Conservation (phyloP, 306 rosid genomes). For the Dalbergia cochinchinensis region DNA sequence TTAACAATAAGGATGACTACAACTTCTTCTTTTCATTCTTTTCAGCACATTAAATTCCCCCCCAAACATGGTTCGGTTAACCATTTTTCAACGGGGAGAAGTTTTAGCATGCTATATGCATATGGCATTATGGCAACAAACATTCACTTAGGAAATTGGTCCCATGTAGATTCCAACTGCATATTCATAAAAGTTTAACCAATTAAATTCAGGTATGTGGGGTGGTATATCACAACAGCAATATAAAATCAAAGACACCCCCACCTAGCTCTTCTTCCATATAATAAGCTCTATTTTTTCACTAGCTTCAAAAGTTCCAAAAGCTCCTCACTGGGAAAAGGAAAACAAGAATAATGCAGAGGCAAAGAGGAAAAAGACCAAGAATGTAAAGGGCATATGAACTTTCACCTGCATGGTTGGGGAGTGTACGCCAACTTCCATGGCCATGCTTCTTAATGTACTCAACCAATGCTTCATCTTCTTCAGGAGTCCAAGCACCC, state of each 20-base stretch:
- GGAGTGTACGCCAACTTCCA: constrained; percentile 58
- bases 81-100: background rate
- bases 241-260: background rate
- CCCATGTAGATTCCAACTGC: background rate
- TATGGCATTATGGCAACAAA: background rate
- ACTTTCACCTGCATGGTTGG: constrained; percentile 50
- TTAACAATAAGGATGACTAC: background rate
- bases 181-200: background rate
- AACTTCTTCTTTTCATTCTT: background rate
- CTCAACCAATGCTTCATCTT: constrained; percentile 51
- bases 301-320: constrained; percentile 5
- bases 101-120: background rate
- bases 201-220: background rate
- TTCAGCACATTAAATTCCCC: background rate
- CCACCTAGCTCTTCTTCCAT: background rate
- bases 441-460: constrained; percentile 54
- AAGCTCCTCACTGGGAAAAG: background rate
- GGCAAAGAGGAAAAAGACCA: background rate
- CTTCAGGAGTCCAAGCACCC: constrained; percentile 62
- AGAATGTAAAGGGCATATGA: background rate
- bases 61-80: background rate
- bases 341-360: background rate
- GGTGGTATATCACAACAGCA: background rate
- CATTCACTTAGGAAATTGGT: background rate
- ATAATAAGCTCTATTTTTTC: background rate